Evolutionary conservation across 2,329 filamentous ascomycete species (phyloP), one percentile per base, ranked within the genome.

Genomic region (Fragosphaeria purpurea): DNA sequence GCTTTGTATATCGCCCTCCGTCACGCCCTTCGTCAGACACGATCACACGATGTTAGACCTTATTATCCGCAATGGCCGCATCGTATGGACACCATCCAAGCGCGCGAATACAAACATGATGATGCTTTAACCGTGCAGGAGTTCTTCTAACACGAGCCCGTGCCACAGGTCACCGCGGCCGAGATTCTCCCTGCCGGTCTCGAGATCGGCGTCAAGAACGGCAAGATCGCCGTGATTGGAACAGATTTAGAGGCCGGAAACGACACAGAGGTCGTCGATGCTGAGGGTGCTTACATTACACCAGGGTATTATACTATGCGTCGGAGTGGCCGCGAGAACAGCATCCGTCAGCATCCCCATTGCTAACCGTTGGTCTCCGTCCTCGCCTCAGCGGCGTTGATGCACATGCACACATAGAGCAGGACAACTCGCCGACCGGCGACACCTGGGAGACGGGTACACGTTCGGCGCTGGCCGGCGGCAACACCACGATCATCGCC

Each of bases 401-500:
- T 53, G 60, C 59, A 5, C 63, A 69, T 45, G 65, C 66, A 0
- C 67, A 69, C 44, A 59, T 70, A 30, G 57, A 67, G 41, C 65
- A 68, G 54, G 60, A 61, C 44, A 61, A 61, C 48, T 56, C 60
- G 2, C 57, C 59, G 0, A 62, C 62, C 0, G 58, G 60, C 39
- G 66, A 68, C 56, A 67, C 55, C 6, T 68, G 59, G 53, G 64
- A 67, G 51, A 62, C 62, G 0, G 77, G 77, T 1, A 72, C 74
- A 0, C 68, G 76, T 6, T 74, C 69, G 32, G 77, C 77, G 1
- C 67, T 80, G 44, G 75, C 74, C 4, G 77, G 77, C 6, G 77
- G 77, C 22, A 80, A 73, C 11, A 82, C 78, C 0, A 80, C 78
- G 0, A 66, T 81, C 8, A 61, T 81, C 13, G 70, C 76, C 0